These are phyloP conservation scores for Limonomyces culmigenus DNA, from an alignment of 1,284 basidiomycete genomes.

Conservation along the genomic window DNA sequence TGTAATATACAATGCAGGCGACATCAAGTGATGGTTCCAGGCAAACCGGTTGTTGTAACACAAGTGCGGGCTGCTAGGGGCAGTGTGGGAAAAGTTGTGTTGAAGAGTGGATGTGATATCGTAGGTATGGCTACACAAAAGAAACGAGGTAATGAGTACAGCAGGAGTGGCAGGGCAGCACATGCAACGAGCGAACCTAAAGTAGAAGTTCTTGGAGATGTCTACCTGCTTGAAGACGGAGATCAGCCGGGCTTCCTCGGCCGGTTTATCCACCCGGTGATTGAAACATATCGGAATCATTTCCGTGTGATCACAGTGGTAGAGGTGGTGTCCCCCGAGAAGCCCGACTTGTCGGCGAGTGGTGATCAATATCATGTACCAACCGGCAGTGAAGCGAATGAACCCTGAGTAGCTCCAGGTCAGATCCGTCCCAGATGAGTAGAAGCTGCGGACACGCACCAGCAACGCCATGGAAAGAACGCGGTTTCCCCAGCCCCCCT, in stretches of 20 bases:
- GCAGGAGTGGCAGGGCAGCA: not conserved
- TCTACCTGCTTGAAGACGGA: conserved; percentile 97
- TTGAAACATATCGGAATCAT: conserved; percentile 61
- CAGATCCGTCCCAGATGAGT: not conserved
- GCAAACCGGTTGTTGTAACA: conserved; percentile 83
- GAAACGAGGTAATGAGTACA: not conserved
- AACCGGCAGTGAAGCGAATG: conserved; percentile 78
- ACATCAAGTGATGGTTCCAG: conserved; percentile 92
- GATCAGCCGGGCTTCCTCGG: conserved; percentile 76
- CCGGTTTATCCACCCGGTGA: conserved; percentile 66
- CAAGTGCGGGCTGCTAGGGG: conserved; percentile 23
- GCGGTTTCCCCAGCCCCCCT: conserved; percentile 75
- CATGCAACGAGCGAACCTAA: conserved; percentile 42
- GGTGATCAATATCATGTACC: conserved; percentile 84
- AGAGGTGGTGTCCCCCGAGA: conserved; percentile 92
- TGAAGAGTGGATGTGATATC: conserved; percentile 94
- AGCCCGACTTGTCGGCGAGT: conserved; percentile 87
- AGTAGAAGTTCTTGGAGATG: conserved; percentile 98
- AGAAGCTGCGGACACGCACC: conserved; percentile 24
- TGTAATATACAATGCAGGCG: conserved; percentile 38
- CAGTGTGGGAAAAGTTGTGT: conserved; percentile 65
- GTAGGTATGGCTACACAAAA: conserved; percentile 71
- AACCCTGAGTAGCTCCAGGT: conserved; percentile 41
- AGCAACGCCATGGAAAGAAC: conserved; percentile 66
- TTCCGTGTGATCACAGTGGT: conserved; percentile 90